Conservation (phyloP, 2,329 filamentous ascomycete species). For the Fusarium annulatum region DNA sequence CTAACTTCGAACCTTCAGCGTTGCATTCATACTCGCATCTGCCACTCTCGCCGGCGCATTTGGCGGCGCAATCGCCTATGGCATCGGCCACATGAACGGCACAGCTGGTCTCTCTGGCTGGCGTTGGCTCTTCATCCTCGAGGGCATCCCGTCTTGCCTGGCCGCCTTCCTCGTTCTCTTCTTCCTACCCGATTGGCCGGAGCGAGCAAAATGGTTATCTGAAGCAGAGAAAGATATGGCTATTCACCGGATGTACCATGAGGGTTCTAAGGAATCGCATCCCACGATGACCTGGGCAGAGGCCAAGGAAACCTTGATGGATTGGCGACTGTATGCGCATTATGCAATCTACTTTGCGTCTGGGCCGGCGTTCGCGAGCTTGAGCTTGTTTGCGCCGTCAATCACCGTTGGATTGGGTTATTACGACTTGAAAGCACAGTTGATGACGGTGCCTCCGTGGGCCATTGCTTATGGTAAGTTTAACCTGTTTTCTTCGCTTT, state of each 20-base stretch:
- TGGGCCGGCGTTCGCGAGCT: slow-evolving; percentile 65
- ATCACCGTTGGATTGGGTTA: slow-evolving; percentile 67
- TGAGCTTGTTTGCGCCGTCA: slow-evolving; percentile 71
- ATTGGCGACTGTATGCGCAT: slow-evolving; percentile 74
- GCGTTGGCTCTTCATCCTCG: slow-evolving; percentile 74
- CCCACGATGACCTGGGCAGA: slow-evolving; percentile 73
- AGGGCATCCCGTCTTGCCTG: slow-evolving; percentile 73
- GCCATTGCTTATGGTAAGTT: slow-evolving; percentile 65
- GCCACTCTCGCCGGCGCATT: slow-evolving; percentile 78
- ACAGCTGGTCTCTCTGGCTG: slow-evolving; percentile 71
- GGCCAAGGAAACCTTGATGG: slow-evolving; percentile 74
- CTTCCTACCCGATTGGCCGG: slow-evolving; percentile 75
- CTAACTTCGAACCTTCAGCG: slow-evolving; percentile 52
- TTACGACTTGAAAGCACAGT: slow-evolving; percentile 65
- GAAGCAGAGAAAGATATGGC: slow-evolving; percentile 69
- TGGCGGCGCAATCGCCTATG: slow-evolving; percentile 78
- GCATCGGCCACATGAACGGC: slow-evolving; percentile 77
- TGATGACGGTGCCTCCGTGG: slow-evolving; percentile 75
- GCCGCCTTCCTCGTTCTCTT: slow-evolving; percentile 72
- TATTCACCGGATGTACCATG: slow-evolving; percentile 54
- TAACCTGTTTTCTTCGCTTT: not conserved
- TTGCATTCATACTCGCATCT: slow-evolving; percentile 76
- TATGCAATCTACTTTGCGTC: slow-evolving; percentile 67
- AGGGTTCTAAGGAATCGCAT: slow-evolving; percentile 67
- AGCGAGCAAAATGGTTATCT: slow-evolving; percentile 71